Percentiles rank a stretch among this genome's conserved stretches.
phyloP scores from a whole-genome alignment of 345 rosid species.

The Theobroma cacao region DNA sequence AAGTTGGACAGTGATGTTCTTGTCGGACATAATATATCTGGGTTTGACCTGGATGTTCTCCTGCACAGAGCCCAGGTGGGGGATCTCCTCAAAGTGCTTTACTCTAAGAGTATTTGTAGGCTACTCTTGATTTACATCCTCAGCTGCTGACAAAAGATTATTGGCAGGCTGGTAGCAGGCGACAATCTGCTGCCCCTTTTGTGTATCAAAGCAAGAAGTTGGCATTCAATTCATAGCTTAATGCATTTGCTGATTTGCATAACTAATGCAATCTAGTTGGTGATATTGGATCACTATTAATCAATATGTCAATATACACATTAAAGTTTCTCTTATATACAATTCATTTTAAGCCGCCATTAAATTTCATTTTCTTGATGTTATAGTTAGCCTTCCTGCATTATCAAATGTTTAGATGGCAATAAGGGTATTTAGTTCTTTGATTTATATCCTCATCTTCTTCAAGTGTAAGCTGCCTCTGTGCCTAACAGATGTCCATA shows the following conservation, averaged over 20 bases:
- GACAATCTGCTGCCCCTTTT: not conserved
- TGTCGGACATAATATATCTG: constrained; percentile 95
- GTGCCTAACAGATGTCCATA: constrained; percentile 5
- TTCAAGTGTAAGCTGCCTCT: not conserved
- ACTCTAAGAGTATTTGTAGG: not conserved
- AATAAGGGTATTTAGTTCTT: not conserved
- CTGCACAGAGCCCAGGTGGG: constrained; percentile 88
- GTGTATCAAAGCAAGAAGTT: not conserved
- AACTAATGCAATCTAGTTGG: not conserved
- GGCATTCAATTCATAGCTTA: not conserved
- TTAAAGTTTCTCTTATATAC: not conserved
- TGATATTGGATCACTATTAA: constrained; percentile 4
- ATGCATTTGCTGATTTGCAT: constrained; percentile 13
- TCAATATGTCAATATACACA: not conserved
- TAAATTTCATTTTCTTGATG: not conserved
- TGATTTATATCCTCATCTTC: not conserved
- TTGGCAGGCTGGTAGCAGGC: not conserved
- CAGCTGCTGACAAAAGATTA: not conserved
- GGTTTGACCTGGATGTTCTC: constrained; percentile 95
- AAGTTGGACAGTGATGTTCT: constrained; percentile 94
- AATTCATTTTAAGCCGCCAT: not conserved
- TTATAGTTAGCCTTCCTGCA: not conserved
- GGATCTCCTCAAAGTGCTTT: constrained; percentile 21
- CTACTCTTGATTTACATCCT: not conserved
- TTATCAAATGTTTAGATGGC: not conserved